A percentile compares a stretch with the other conserved stretches of the same genome.
phyloP scores from a whole-genome alignment of 1,284 basidiomycete species.

The Leccinum subrobustum region DNA sequence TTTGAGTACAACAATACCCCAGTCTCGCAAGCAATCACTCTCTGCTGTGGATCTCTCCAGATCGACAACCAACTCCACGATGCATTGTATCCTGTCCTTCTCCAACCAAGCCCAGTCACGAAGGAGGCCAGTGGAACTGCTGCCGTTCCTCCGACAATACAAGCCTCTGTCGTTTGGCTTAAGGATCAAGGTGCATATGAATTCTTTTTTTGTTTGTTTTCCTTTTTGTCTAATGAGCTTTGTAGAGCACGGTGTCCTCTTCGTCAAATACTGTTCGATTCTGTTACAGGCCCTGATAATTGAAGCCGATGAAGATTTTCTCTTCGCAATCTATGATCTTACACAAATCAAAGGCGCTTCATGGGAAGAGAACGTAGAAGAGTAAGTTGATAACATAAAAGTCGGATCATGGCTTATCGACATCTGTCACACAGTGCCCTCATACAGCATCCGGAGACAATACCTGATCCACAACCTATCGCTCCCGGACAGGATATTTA shows the following conservation, averaged over 20 bases:
- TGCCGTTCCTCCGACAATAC: slow-evolving; percentile 83
- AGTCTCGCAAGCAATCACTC: slow-evolving; percentile 77
- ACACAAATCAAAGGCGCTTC: slow-evolving; percentile 88
- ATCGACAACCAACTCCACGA: slow-evolving; percentile 99
- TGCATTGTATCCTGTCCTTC: slow-evolving; percentile 91
- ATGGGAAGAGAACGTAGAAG: slow-evolving; percentile 77
- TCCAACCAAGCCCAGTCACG: slow-evolving; percentile 92
- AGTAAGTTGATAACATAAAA: slow-evolving; percentile 50
- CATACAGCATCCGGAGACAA: slow-evolving; percentile 72
- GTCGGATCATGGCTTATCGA: slow-evolving; percentile 7
- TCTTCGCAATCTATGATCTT: slow-evolving; percentile 92
- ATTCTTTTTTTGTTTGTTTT: not conserved
- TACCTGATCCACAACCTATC: slow-evolving; percentile 75
- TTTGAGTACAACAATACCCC: slow-evolving; percentile 86
- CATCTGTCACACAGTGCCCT: slow-evolving; percentile 54
- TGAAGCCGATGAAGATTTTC: slow-evolving; percentile 95
- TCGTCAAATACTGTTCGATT: slow-evolving; percentile 96
- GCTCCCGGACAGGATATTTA: slow-evolving; percentile 82
- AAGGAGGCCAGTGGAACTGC: slow-evolving; percentile 81
- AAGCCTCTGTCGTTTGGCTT: slow-evolving; percentile 85
- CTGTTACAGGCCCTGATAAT: slow-evolving; percentile 94
- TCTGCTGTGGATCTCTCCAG: slow-evolving; percentile 90
- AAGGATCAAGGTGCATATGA: slow-evolving; percentile 80
- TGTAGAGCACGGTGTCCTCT: slow-evolving; percentile 90
- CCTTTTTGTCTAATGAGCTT: not conserved